Base-by-base conservation (phyloP, 73 alveolate species). In the Tetrahymena malaccensis region DNA sequence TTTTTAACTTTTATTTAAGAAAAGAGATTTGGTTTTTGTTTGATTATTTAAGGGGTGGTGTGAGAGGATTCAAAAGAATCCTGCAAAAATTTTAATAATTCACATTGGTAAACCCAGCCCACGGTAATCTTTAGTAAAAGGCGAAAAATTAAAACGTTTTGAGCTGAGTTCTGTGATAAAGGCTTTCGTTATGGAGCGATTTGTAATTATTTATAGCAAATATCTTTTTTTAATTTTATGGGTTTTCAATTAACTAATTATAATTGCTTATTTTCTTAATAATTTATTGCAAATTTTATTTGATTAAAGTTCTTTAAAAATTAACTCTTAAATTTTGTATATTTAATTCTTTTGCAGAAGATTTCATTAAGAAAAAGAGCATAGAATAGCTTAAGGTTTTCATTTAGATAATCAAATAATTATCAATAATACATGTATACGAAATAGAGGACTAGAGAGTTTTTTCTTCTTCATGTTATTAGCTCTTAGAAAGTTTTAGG, bases 81-180 rank as follows among this genome's bases (percentile, higher is more conserved):
- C 97, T 89, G 95, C 94, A 95, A 95, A 95, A 95, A 95, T 95
- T 95, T 95, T 56, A 43, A 55, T 85, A 95, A 95, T 94, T 95
- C 97, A 95, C 97, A 94, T 94, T 94, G 37, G 94, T 93, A 98
- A 98, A 98, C 99, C 99, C 99, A 97, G 97, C 96, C 97, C 99
- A 98, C 99, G 99, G 99, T 98, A 98, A 98, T 98, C 99, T 98
- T 98, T 98, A 98, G 99, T 98, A 98, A 98, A 98, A 98, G 99
- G 99, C 99, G 99, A 98, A 98, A 98, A 99, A 98, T 98, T 98
- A 98, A 98, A 98, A 94, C 99, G 99, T 96, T 57, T 95, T 97
- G 98, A 97, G 97, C 96, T 97, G 99, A 98, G 98, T 98, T 97
- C 98, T 98, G 99, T 98, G 99, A 99, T 98, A 96, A 95, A 94